Conservation (phyloP, 2,329 filamentous ascomycete species). For the Pseudopithomyces chartarum region DNA sequence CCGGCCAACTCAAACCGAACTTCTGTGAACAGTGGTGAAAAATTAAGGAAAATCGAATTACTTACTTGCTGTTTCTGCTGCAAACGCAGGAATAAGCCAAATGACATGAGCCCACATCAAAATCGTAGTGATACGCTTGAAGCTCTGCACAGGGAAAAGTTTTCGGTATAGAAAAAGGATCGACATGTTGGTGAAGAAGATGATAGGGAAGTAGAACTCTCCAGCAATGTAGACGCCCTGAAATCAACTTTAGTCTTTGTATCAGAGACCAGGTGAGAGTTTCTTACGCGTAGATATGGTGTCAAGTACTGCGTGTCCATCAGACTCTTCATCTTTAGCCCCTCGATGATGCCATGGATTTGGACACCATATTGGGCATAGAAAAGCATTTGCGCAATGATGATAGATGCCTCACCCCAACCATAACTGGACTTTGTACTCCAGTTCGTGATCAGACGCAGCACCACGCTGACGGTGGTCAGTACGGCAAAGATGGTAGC, state of each 20-base stretch:
- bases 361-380: not conserved
- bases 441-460: not conserved
- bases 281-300: not conserved
- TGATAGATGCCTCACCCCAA: not conserved
- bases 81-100: not conserved
- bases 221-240: constrained; percentile 18
- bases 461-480: not conserved
- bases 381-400: not conserved
- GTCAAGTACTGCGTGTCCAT: not conserved
- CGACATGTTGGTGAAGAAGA: constrained; percentile 6
- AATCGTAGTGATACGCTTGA: not conserved
- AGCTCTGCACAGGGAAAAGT: constrained; percentile 3
- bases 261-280: not conserved
- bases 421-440: not conserved
- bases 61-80: not conserved
- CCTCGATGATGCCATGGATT: not conserved
- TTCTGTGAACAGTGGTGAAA: not conserved
- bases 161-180: constrained; percentile 6
- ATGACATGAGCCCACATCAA: not conserved
- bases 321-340: not conserved
- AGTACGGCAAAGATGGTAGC: not conserved
- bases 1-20: not conserved
- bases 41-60: not conserved
- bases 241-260: not conserved
- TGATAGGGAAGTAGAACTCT: constrained; percentile 1